Percentiles rank a stretch among this genome's conserved stretches.
Conservation (phyloP, 176 grass and related monocot species). For the Carex kokanica region DNA sequence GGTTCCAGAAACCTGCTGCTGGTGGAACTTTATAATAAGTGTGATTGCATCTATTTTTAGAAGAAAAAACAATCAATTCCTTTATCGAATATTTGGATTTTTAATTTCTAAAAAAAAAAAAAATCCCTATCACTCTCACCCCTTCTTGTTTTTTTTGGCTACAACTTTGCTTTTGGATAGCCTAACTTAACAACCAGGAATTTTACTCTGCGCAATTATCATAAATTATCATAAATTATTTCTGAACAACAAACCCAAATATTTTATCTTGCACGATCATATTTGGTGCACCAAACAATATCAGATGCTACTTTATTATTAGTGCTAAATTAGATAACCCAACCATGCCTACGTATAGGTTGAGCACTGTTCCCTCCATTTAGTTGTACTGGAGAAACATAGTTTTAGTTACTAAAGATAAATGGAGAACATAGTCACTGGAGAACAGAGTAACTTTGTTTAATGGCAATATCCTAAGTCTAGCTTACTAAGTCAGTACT, state of each 20-base stretch:
- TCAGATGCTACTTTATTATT: conserved; percentile 5
- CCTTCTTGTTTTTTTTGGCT: not conserved
- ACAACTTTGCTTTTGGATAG: conserved; percentile 2
- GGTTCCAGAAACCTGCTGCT: no score
- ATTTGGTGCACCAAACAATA: conserved; percentile 22
- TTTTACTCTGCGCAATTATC: not conserved
- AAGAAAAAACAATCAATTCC: no score
- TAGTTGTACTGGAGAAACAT: not conserved
- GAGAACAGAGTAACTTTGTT: conserved; percentile 12
- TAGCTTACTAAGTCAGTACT: not conserved
- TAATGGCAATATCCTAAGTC: not conserved
- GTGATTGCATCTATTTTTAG: no score
- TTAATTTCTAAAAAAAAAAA: no score
- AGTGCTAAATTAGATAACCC: conserved; percentile 25
- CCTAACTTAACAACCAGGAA: conserved; percentile 24
- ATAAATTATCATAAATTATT: no score
- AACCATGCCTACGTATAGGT: conserved; percentile 6
- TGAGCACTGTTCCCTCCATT: not conserved
- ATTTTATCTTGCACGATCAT: not conserved
- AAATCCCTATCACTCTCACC: no score
- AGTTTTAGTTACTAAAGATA: not conserved
- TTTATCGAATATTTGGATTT: no score
- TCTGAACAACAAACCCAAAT: not conserved
- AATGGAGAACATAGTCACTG: conserved; percentile 17
- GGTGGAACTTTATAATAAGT: no score